A percentile compares a stretch with the other conserved stretches of the same genome.
phyloP scores from a whole-genome alignment of 2,329 filamentous ascomycete genomes.

The Aspergillus persii region DNA sequence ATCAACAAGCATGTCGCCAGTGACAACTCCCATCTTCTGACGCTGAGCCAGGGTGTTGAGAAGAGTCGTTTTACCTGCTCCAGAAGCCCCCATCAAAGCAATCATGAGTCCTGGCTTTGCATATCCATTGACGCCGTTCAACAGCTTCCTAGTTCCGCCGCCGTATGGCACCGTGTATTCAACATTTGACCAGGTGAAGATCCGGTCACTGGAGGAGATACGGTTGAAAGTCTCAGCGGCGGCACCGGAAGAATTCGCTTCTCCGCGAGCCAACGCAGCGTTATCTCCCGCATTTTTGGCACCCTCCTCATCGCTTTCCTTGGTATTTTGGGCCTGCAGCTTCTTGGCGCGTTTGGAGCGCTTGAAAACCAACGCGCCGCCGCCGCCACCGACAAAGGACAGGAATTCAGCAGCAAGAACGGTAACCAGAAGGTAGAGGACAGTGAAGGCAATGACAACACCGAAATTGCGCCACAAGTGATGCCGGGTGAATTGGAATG shows the following conservation, averaged over 20 bases:
- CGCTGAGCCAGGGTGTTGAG: slow-evolving; percentile 75
- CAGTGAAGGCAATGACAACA: slow-evolving; percentile 70
- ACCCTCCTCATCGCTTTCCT: slow-evolving; percentile 60
- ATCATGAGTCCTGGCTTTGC: slow-evolving; percentile 78
- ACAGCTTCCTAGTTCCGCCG: slow-evolving; percentile 58
- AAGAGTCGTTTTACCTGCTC: slow-evolving; percentile 80
- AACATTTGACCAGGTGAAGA: slow-evolving; percentile 71
- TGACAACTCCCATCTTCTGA: slow-evolving; percentile 62
- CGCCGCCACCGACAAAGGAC: slow-evolving; percentile 59
- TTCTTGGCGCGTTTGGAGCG: slow-evolving; percentile 62
- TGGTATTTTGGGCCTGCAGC: slow-evolving; percentile 44
- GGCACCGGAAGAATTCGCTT: slow-evolving; percentile 24
- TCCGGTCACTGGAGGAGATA: slow-evolving; percentile 57
- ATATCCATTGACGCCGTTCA: slow-evolving; percentile 72
- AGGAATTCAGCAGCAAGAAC: slow-evolving; percentile 68
- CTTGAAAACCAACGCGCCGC: slow-evolving; percentile 71
- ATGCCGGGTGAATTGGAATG: slow-evolving; percentile 56
- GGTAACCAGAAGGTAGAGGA: slow-evolving; percentile 72
- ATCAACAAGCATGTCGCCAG: slow-evolving; percentile 71
- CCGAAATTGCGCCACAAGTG: slow-evolving; percentile 73
- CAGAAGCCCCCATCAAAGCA: slow-evolving; percentile 76
- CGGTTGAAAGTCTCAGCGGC: slow-evolving; percentile 36
- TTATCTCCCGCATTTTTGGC: slow-evolving; percentile 30
- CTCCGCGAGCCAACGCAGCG: slow-evolving; percentile 29
- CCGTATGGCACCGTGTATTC: slow-evolving; percentile 71